Evolutionary conservation across 2,329 filamentous ascomycete genomes (phyloP).

Genomic region (Amphichorda felina): DNA sequence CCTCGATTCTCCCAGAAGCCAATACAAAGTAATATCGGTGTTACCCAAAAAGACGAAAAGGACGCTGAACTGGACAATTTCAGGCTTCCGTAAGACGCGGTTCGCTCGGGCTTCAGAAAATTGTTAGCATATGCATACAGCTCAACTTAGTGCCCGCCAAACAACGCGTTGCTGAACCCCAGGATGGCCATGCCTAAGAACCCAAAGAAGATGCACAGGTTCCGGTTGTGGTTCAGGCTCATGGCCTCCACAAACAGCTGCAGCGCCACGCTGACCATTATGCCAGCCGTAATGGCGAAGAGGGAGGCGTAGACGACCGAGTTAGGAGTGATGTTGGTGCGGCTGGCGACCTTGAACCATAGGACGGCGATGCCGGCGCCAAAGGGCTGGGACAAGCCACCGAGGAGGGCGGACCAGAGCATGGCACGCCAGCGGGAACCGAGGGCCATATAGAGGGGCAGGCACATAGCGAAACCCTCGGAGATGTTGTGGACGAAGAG

Average conservation of each 20-base stretch:
- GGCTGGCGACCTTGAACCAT: conserved; percentile 66
- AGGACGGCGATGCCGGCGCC: conserved; percentile 75
- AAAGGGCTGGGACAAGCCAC: conserved; percentile 76
- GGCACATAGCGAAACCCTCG: conserved; percentile 87
- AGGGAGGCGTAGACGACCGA: conserved; percentile 62
- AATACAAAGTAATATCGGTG: too few species aligned
- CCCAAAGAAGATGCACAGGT: conserved; percentile 66
- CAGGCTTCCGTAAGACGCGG: too few species aligned
- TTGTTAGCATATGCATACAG: neutral
- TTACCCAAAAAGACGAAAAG: neutral
- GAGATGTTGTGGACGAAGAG: conserved; percentile 98
- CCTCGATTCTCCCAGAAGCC: too few species aligned
- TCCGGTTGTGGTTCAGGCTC: conserved; percentile 67
- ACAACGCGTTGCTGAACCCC: conserved; percentile 74
- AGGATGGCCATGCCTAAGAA: conserved; percentile 82
- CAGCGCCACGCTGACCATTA: conserved; percentile 89
- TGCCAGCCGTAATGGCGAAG: conserved; percentile 82
- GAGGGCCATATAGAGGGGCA: conserved; percentile 87
- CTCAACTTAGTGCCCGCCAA: conserved; percentile 28
- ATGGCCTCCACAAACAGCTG: conserved; percentile 82
- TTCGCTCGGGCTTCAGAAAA: too few species aligned
- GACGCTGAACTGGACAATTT: neutral
- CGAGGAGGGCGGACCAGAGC: conserved; percentile 70
- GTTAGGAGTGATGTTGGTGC: conserved; percentile 35
- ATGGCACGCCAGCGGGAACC: conserved; percentile 72